Percentiles rank a stretch among this genome's conserved stretches.
These are phyloP conservation scores for Phylloboletellus chloephorus DNA, from an alignment of 1,284 basidiomycete species.

Conservation along the genomic window DNA sequence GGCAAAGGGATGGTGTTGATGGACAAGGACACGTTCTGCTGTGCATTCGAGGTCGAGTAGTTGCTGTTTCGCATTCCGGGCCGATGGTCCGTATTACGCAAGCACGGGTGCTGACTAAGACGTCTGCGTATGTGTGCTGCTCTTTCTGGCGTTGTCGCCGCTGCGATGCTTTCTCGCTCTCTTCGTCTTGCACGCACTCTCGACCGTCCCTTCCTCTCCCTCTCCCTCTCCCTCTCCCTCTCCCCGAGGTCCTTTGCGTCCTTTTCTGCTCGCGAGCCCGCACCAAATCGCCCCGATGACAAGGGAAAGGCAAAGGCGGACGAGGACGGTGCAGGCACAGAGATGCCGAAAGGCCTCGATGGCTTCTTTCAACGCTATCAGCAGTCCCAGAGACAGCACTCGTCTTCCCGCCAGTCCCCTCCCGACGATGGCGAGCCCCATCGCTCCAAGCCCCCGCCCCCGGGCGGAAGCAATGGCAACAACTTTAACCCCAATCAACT, in stretches of 20 bases:
- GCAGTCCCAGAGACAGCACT: conserved; percentile 41
- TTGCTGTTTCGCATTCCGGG: conserved; percentile 13
- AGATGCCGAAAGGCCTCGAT: conserved; percentile 54
- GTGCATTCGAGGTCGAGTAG: conserved; percentile 75
- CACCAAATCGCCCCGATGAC: conserved; percentile 24
- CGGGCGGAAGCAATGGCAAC: conserved; percentile 38
- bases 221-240: conserved; percentile 13
- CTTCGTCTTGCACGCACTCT: conserved; percentile 25
- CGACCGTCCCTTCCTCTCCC: conserved; percentile 17
- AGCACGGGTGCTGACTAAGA: conserved; percentile 28
- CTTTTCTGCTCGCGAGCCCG: conserved; percentile 32
- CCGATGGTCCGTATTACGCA: conserved; percentile 3
- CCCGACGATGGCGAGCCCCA: conserved; percentile 37
- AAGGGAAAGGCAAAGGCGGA: conserved; percentile 40
- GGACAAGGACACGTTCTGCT: conserved; percentile 74
- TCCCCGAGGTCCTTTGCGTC: conserved; percentile 40
- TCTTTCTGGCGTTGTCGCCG: neutral
- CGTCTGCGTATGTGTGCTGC: conserved; percentile 4
- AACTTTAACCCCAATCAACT: conserved; percentile 58
- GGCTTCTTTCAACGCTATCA: conserved; percentile 77
- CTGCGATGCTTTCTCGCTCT: conserved; percentile 29
- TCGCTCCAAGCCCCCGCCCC: conserved; percentile 42
- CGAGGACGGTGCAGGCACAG: conserved; percentile 17
- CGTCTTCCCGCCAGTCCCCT: conserved; percentile 29
- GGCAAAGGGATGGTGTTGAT: conserved; percentile 71